Conservation (phyloP, 2,329 filamentous ascomycete species). For the Colletotrichum melonis region DNA sequence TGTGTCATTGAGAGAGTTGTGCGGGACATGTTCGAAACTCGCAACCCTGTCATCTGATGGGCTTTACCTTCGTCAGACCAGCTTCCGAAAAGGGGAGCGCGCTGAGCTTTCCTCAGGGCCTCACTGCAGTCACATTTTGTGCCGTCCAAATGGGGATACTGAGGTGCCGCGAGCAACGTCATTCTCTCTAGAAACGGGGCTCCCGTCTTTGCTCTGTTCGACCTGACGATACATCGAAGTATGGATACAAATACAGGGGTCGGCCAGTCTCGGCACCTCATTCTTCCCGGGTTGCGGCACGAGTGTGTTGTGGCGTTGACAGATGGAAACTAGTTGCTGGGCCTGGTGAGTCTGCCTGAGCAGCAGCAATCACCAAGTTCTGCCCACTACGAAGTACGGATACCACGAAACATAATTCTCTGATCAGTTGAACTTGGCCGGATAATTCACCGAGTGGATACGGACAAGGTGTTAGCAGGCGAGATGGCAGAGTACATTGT, state of each 20-base stretch:
- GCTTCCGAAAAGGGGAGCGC: constrained; percentile 5
- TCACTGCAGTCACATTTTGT: background rate
- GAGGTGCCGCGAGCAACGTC: constrained; percentile 18
- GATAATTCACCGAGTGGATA: constrained; percentile 27
- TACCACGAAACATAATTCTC: background rate
- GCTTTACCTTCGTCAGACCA: background rate
- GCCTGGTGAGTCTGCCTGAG: constrained; percentile 13
- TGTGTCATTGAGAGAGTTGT: background rate
- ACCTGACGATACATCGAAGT: constrained; percentile 6
- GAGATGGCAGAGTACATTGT: constrained; percentile 33
- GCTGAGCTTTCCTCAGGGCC: background rate
- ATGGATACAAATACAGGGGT: background rate
- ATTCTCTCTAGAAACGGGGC: constrained; percentile 6
- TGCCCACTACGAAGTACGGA: background rate
- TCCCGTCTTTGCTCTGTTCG: constrained; percentile 4
- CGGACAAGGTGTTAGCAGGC: constrained; percentile 19
- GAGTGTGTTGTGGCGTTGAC: constrained; percentile 27
- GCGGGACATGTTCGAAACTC: background rate
- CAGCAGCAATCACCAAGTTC: background rate
- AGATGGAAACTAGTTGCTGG: background rate
- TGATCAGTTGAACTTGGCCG: constrained; percentile 1
- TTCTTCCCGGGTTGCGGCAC: constrained; percentile 23
- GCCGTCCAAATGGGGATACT: constrained; percentile 5
- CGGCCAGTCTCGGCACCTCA: constrained; percentile 21
- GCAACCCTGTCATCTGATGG: constrained; percentile 31